These are phyloP conservation scores for Drechslerella dactyloides DNA, from an alignment of 2,329 filamentous ascomycete genomes.

Conservation along the genomic window DNA sequence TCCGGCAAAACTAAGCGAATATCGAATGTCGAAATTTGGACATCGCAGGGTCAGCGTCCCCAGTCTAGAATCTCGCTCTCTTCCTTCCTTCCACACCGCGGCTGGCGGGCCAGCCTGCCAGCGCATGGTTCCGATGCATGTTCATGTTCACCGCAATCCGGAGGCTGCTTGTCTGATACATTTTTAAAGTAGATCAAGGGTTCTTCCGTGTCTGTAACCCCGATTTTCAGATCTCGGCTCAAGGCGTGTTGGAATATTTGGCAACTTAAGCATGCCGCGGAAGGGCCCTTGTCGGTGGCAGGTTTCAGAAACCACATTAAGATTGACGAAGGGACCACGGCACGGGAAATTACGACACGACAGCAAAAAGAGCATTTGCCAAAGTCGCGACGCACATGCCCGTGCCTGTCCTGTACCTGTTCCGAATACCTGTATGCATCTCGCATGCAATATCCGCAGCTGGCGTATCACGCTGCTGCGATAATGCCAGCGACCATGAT, in stretches of 20 bases:
- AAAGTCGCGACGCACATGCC: too few species aligned
- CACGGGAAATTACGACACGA: conserved; percentile 49
- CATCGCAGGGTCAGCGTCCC: too few species aligned
- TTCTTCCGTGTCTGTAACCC: neutral
- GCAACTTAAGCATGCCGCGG: neutral
- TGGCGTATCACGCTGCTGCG: neutral
- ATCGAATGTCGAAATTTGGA: neutral
- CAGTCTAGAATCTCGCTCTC: neutral
- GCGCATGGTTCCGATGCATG: too few species aligned
- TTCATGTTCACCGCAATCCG: too few species aligned
- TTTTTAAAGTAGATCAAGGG: neutral
- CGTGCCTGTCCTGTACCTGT: too few species aligned
- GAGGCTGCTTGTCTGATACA: neutral
- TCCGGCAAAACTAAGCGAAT: neutral
- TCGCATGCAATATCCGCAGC: neutral
- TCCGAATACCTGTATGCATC: too few species aligned
- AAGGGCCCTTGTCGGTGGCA: conserved; percentile 26
- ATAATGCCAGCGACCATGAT: neutral
- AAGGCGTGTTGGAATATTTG: neutral
- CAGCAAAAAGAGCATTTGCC: neutral
- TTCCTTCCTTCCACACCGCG: too few species aligned
- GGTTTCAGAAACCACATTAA: conserved; percentile 47
- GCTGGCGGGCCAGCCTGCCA: too few species aligned
- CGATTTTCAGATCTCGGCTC: neutral
- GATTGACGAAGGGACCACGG: conserved; percentile 41